Evolutionary conservation across 2,329 filamentous ascomycete species (phyloP), one percentile per base, ranked within the genome.

Genomic region (Tolypocladium cylindrosporum): DNA sequence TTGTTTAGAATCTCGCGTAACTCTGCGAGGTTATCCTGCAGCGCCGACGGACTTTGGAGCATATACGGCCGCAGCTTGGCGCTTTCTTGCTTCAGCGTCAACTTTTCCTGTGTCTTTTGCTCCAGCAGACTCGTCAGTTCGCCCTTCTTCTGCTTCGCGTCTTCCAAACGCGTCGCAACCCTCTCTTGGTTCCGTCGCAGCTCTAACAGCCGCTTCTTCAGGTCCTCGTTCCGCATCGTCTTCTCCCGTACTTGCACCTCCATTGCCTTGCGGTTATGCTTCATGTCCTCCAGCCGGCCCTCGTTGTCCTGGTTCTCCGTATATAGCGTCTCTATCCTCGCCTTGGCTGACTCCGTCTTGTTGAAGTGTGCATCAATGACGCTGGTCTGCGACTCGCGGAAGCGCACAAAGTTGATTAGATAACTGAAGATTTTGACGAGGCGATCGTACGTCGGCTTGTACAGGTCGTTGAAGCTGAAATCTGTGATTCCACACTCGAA

Each of bases 371-470:
- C 85, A 70, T 97, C 92, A 62, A 97, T 96, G 37, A 94, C 85
- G 43, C 79, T 78, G 1, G 91, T 95, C 73, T 97, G 93, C 61
- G 88, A 91, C 75, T 97, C 92, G 66, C 94, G 89, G 75, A 97
- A 99, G 56, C 94, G 87, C 64, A 97, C 92, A 74, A 99, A 99
- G 75, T 99, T 99, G 78, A 99, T 99, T 62, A 97, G 84, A 74
- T 97, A 97, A 63, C 90, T 96, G 71, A 99, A 94, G 68, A 97
- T 95, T 76, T 94, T 96, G 68, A 93, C 88, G 16, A 97, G 82
- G 51, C 94, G 89, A 59, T 90, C 88, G 69, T 95, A 90, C 1
- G 91, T 96, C 19, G 94, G 94, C 71, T 88, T 89, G 71, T 95
- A 93, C 7, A 99, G 78, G 71, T 99, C 94, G 60, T 87, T 86